Percentiles rank a stretch among this genome's conserved stretches.
Conservation (phyloP, 306 rosid genomes). For the Acacia melanoxylon region DNA sequence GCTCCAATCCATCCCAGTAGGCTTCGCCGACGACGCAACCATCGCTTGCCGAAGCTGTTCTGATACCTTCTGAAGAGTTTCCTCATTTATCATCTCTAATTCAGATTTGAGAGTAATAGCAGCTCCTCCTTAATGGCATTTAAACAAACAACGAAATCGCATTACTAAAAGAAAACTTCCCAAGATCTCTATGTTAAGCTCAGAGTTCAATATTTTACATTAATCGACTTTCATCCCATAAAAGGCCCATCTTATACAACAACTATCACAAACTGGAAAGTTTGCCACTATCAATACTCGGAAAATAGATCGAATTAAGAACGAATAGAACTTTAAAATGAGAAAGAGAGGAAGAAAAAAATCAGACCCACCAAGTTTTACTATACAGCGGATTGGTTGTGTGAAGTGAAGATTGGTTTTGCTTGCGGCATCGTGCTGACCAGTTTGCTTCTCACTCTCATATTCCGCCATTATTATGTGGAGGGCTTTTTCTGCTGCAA, state of each 20-base stretch:
- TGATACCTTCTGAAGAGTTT: conserved; percentile 65
- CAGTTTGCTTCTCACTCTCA: conserved; percentile 26
- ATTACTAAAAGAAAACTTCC: neutral
- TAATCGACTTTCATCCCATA: neutral
- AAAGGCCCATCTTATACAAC: neutral
- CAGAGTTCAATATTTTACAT: neutral
- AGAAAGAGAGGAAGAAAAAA: neutral
- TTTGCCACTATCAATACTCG: neutral
- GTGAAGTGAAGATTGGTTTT: conserved; percentile 29
- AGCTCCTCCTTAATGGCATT: conserved; percentile 64
- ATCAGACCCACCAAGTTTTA: conserved; percentile 65
- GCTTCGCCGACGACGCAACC: conserved; percentile 50
- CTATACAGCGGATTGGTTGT: conserved; percentile 76
- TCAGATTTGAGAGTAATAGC: conserved; percentile 90
- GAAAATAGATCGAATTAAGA: conserved; percentile 21
- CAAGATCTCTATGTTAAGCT: neutral
- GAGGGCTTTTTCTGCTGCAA: conserved; percentile 1
- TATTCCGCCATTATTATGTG: conserved; percentile 32
- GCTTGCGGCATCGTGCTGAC: neutral
- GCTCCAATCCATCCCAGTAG: conserved; percentile 97
- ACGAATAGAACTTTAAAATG: neutral
- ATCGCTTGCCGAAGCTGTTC: conserved; percentile 76
- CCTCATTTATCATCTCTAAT: conserved; percentile 76
- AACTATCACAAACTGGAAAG: neutral
- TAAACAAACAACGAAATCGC: neutral